Conservation (phyloP, 805 yeast species). For the Cyberlindnera maritima region DNA sequence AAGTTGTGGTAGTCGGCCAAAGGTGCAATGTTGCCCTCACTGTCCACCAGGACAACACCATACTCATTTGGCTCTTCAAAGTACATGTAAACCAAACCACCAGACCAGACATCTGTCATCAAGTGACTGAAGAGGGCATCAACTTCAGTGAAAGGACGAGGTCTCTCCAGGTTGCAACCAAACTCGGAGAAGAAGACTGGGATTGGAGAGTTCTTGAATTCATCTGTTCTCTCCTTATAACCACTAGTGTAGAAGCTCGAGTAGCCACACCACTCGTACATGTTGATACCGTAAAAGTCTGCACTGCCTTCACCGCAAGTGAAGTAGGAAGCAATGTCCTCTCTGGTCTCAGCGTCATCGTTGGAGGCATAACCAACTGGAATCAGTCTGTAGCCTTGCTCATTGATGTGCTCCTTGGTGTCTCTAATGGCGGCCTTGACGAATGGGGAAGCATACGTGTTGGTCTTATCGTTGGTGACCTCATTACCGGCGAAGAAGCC, state of each 20-base stretch:
- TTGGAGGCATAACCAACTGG: slow-evolving; percentile 95
- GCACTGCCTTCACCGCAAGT: slow-evolving; percentile 69
- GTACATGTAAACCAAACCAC: slow-evolving; percentile 83
- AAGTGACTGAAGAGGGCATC: slow-evolving; percentile 58
- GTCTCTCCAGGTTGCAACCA: slow-evolving; percentile 67
- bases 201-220: slow-evolving; percentile 60
- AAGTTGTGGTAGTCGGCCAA: slow-evolving; percentile 58
- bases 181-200: slow-evolving; percentile 81
- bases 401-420: slow-evolving; percentile 68
- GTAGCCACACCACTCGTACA: slow-evolving; percentile 86
- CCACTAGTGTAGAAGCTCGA: slow-evolving; percentile 65
- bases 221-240: slow-evolving; percentile 58
- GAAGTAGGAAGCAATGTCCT: slow-evolving; percentile 77
- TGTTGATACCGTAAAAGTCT: slow-evolving; percentile 81
- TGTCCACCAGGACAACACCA: slow-evolving; percentile 58
- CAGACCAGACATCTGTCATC: slow-evolving; percentile 82
- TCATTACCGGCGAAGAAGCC: slow-evolving; percentile 99
- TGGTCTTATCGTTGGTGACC: slow-evolving; percentile 80
- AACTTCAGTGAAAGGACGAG: slow-evolving; percentile 72
- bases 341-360: slow-evolving; percentile 82
- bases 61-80: slow-evolving; percentile 73
- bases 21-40: slow-evolving; percentile 44
- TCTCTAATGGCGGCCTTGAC: slow-evolving; percentile 97
- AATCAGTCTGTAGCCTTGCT: slow-evolving; percentile 64
- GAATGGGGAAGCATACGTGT: slow-evolving; percentile 88